Evolutionary conservation across 1,139 yeast genomes (phyloP).

Genomic region (Pichia sp.): DNA sequence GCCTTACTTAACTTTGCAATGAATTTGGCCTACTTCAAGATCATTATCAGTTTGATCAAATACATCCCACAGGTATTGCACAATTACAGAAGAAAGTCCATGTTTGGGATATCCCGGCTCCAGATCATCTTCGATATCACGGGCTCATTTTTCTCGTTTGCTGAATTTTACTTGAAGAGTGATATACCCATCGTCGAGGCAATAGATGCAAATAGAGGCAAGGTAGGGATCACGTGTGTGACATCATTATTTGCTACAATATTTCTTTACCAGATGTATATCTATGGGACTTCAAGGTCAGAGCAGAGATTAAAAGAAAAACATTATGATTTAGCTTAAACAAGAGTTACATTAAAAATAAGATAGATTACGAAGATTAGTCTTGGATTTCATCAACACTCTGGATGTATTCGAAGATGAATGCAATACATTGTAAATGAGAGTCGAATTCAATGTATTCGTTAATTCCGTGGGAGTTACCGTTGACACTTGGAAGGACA

Average conservation of each 20-base stretch:
- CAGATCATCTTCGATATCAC: slow-evolving; percentile 47
- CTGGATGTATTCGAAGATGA: slow-evolving; percentile 36
- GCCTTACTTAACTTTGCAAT: slow-evolving; percentile 37
- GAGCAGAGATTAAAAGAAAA: slow-evolving; percentile 4
- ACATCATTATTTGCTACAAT: slow-evolving; percentile 35
- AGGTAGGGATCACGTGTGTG: slow-evolving; percentile 35
- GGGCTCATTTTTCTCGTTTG: slow-evolving; percentile 50
- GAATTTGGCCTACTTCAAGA: slow-evolving; percentile 47
- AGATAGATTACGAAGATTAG: neutral
- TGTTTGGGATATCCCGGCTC: slow-evolving; percentile 53
- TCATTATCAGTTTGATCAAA: slow-evolving; percentile 51
- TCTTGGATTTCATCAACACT: slow-evolving; percentile 18
- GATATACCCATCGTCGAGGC: slow-evolving; percentile 21
- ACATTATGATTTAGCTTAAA: slow-evolving; percentile 1
- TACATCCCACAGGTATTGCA: slow-evolving; percentile 58
- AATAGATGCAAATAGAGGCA: slow-evolving; percentile 35
- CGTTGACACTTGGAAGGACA: slow-evolving; percentile 25
- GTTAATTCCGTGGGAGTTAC: slow-evolving; percentile 51
- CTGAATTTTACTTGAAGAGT: slow-evolving; percentile 42
- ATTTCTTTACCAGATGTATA: slow-evolving; percentile 31
- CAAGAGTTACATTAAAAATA: neutral
- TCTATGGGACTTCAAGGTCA: slow-evolving; percentile 18
- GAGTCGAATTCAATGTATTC: slow-evolving; percentile 50
- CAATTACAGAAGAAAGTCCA: slow-evolving; percentile 50
- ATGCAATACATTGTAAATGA: slow-evolving; percentile 56